Evolutionary conservation across 2,329 filamentous ascomycete genomes (phyloP).

Genomic region (Aspergillus proliferans): DNA sequence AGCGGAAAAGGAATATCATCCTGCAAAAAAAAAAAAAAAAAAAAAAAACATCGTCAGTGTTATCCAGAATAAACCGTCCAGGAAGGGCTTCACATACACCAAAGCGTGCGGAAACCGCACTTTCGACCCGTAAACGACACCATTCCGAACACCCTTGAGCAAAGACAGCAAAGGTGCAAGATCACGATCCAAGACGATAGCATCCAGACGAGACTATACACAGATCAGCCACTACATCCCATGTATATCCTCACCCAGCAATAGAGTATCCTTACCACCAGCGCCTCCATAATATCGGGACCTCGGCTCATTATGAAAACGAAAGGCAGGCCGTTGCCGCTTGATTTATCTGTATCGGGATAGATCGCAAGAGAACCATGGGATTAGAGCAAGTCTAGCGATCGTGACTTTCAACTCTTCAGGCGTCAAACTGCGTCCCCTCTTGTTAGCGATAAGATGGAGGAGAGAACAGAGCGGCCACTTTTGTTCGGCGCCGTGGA

Average conservation of each 20-base stretch:
- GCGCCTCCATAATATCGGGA: constrained; percentile 28
- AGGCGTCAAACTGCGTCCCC: constrained; percentile 2
- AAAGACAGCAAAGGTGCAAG: constrained; percentile 81
- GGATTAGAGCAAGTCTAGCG: not conserved
- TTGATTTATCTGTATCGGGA: constrained; percentile 5
- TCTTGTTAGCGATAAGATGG: constrained; percentile 3
- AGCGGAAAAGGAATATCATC: constrained; percentile 96
- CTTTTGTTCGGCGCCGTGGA: constrained; percentile 1
- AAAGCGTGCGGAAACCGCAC: constrained; percentile 97
- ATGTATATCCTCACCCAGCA: not conserved
- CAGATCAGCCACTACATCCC: not conserved
- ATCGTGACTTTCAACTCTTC: too few species aligned
- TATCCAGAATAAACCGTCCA: not conserved
- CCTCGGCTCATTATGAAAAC: constrained; percentile 21
- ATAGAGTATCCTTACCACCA: constrained; percentile 21
- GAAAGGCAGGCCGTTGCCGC: not conserved
- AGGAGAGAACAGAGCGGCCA: constrained; percentile 2
- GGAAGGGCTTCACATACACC: constrained; percentile 50
- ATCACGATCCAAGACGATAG: constrained; percentile 70
- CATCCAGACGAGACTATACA: constrained; percentile 61
- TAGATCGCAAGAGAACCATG: constrained; percentile 9
- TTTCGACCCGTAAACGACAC: constrained; percentile 92
- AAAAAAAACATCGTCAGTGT: constrained; percentile 9
- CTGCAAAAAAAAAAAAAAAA: constrained; percentile 35
- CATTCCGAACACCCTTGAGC: constrained; percentile 91